Evolutionary conservation across 1,284 basidiomycete genomes (phyloP).

Genomic region (Ustilago nuda): DNA sequence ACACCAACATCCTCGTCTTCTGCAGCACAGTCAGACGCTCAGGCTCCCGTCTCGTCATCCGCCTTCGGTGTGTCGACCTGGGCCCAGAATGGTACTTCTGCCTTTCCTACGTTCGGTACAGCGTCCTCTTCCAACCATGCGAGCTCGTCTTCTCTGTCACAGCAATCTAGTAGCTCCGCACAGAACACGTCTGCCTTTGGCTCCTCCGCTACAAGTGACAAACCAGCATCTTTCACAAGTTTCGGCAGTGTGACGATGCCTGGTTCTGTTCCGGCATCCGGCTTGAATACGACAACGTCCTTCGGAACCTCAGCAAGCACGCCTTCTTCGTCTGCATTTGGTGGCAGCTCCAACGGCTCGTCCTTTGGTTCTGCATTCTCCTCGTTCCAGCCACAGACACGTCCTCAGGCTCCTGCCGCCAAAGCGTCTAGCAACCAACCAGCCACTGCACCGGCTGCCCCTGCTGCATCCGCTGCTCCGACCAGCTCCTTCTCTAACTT

Average conservation of each 20-base stretch:
- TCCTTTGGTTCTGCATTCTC: constrained; percentile 21
- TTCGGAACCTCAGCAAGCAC: constrained; percentile 2
- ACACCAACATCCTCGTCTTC: neutral
- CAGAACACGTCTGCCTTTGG: constrained; percentile 28
- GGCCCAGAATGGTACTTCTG: neutral
- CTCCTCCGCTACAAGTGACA: neutral
- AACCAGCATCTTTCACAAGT: neutral
- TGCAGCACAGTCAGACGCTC: neutral
- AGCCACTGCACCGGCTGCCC: neutral
- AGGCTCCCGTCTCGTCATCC: constrained; percentile 1
- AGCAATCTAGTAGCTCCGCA: constrained; percentile 8
- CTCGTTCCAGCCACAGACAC: constrained; percentile 6
- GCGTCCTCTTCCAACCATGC: constrained; percentile 15
- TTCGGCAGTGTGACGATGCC: constrained; percentile 11
- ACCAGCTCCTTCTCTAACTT: constrained; percentile 50
- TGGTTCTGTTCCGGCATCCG: neutral
- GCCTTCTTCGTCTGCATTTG: constrained; percentile 25
- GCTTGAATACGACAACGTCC: neutral
- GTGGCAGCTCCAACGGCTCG: neutral
- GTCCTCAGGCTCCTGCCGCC: neutral
- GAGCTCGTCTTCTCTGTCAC: constrained; percentile 13
- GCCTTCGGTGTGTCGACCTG: constrained; percentile 5
- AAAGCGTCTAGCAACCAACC: constrained; percentile 1
- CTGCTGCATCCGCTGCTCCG: constrained; percentile 13
- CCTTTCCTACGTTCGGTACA: neutral